Evolutionary conservation across 2,329 filamentous ascomycete species (phyloP), one percentile per base, ranked within the genome.

Genomic region (Calonectria henricotiae): DNA sequence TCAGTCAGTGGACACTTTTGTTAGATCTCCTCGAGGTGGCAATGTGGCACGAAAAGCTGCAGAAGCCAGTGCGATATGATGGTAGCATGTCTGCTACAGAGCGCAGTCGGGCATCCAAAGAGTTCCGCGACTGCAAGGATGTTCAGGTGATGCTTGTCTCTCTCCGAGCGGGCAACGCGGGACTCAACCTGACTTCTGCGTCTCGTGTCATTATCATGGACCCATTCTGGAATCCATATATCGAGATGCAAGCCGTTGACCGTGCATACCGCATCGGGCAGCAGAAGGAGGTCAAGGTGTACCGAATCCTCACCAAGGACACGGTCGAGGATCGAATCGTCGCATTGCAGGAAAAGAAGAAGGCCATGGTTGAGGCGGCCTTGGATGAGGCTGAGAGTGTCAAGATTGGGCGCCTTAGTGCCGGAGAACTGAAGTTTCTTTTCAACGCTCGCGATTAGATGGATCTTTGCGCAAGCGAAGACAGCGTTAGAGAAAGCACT

Each of bases 211-310:
- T 98, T 80, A 93, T 98, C 73, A 90, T 97, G 79, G 95, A 98
- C 79, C 95, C 95, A 0, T 97, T 97, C 84, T 98, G 94, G 94
- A 98, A 98, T 73, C 95, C 95, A 0, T 97, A 93, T 79, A 93
- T 97, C 60, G 95, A 98, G 83, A 94, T 95, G 82, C 95, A 98
- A 82, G 95, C 95, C 4, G 92, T 98, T 62, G 95, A 97, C 80
- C 92, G 95, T 25, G 94, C 95, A 2, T 93, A 98, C 81, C 92
- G 95, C 11, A 95, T 98, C 75, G 95, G 95, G 0, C 95, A 98
- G 83, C 84, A 87, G 74, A 87, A 88, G 4, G 85, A 90, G 8
- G 95, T 98, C 5, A 88, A 90, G 66, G 92, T 98, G 1, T 94
- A 98, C 79, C 91, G 94, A 4, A 89, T 98, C 27, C 84, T 98